A percentile compares a stretch with the other conserved stretches of the same genome.
These are phyloP conservation scores for Streptanthus diversifolius DNA, from an alignment of 345 rosid species.

Conservation along the genomic window DNA sequence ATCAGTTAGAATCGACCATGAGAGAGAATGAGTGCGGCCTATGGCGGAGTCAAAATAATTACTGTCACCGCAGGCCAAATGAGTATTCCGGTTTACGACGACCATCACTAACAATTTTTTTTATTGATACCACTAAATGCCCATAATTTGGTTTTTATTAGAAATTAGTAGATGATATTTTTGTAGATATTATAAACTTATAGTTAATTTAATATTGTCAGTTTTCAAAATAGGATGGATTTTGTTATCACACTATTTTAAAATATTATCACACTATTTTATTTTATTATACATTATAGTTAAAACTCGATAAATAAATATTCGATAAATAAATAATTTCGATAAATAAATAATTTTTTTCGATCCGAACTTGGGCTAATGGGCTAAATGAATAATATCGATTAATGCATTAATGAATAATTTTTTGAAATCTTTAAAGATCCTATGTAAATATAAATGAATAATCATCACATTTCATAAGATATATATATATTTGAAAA, in stretches of 20 bases:
- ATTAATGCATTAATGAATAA: no score
- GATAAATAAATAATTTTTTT: no score
- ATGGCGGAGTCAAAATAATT: slow-evolving; percentile 25
- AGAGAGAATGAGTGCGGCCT: slow-evolving; percentile 24
- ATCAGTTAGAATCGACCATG: neutral
- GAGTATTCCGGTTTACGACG: slow-evolving; percentile 23
- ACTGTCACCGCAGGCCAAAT: slow-evolving; percentile 31
- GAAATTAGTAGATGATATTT: neutral
- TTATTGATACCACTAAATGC: no score
- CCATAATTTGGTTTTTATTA: neutral
- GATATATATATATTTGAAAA: no score
- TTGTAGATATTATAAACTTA: neutral
- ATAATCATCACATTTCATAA: no score
- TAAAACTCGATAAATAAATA: no score
- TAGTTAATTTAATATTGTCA: neutral
- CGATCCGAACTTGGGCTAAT: no score
- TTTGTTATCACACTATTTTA: neutral
- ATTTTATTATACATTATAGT: neutral
- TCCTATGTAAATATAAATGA: no score
- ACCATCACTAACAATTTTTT: neutral
- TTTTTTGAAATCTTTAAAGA: no score
- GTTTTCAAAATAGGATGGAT: neutral
- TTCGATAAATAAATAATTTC: no score
- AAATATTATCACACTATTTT: neutral
- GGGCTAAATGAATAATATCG: no score